Percentiles rank a stretch among this genome's conserved stretches.
phyloP scores from a whole-genome alignment of 768 basidiomycete genomes.

The Naganishia friedmannii region DNA sequence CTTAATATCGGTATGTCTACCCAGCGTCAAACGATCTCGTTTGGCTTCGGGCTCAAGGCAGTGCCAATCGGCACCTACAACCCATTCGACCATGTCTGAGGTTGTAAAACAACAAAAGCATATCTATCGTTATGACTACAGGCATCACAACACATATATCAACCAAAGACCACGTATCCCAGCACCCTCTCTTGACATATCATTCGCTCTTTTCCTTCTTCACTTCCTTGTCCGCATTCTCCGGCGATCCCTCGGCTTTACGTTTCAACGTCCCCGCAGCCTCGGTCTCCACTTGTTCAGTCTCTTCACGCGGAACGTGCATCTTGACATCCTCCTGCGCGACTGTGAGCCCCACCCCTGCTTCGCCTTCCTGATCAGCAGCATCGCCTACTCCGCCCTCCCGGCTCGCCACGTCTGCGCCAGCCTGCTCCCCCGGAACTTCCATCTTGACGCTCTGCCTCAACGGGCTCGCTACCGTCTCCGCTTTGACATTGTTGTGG shows the following conservation, averaged over 20 bases:
- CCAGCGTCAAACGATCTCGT: no score
- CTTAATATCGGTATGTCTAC: no score
- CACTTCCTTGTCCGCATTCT: conserved; percentile 21
- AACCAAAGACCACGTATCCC: no score
- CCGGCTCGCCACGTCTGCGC: not conserved
- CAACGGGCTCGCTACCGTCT: conserved; percentile 1
- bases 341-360: no score
- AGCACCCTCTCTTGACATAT: no score
- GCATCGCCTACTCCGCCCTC: no score
- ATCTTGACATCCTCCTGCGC: not conserved
- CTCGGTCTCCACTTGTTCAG: not conserved
- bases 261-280: conserved; percentile 12
- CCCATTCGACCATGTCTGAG: no score
- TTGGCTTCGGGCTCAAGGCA: no score
- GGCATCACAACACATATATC: not conserved
- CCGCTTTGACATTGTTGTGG: conserved; percentile 1
- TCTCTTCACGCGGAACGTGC: not conserved
- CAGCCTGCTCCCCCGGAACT: not conserved
- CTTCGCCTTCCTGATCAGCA: not conserved
- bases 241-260: conserved; percentile 27
- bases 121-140: no score
- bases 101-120: no score
- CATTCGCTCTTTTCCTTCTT: conserved; percentile 31
- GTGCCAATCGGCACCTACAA: no score
- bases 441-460: conserved; percentile 15